Evolutionary conservation across 2,329 filamentous ascomycete species (phyloP).

Genomic region (Botryotinia globosa): DNA sequence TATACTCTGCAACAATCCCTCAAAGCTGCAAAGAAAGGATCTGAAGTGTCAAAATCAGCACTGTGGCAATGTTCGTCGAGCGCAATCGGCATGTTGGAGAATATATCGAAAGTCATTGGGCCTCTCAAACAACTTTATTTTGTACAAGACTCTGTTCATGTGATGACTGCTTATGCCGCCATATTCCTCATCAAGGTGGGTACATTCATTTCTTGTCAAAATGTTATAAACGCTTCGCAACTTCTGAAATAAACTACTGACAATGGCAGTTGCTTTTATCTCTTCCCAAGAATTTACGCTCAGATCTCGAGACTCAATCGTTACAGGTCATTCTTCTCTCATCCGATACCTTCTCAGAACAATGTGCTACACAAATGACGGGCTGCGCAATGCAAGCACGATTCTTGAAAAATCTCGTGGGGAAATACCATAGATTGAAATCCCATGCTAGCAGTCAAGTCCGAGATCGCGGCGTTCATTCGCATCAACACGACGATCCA

Average conservation of each 20-base stretch:
- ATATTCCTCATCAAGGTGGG: conserved; percentile 42
- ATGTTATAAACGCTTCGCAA: neutral
- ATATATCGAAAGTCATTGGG: conserved; percentile 40
- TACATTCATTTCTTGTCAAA: conserved; percentile 7
- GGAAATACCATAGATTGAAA: conserved; percentile 25
- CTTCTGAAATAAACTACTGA: neutral
- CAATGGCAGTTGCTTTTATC: neutral
- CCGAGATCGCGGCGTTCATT: neutral
- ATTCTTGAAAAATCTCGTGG: conserved; percentile 35
- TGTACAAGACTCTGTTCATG: conserved; percentile 44
- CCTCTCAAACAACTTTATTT: conserved; percentile 41
- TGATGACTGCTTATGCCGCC: conserved; percentile 45
- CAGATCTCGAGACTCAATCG: conserved; percentile 25
- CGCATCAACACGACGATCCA: neutral
- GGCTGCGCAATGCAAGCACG: conserved; percentile 39
- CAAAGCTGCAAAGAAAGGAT: conserved; percentile 26
- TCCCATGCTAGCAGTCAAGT: neutral
- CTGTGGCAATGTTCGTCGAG: conserved; percentile 39
- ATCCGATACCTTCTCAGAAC: conserved; percentile 33
- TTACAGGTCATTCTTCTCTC: conserved; percentile 24
- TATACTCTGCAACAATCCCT: conserved; percentile 40
- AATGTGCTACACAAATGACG: conserved; percentile 34
- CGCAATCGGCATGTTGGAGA: conserved; percentile 63
- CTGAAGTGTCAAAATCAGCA: conserved; percentile 36
- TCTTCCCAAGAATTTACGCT: conserved; percentile 3